These are phyloP conservation scores for Lunularia cruciata DNA, from an alignment of 225 moss, liverwort and hornwort genomes.

Conservation along the genomic window DNA sequence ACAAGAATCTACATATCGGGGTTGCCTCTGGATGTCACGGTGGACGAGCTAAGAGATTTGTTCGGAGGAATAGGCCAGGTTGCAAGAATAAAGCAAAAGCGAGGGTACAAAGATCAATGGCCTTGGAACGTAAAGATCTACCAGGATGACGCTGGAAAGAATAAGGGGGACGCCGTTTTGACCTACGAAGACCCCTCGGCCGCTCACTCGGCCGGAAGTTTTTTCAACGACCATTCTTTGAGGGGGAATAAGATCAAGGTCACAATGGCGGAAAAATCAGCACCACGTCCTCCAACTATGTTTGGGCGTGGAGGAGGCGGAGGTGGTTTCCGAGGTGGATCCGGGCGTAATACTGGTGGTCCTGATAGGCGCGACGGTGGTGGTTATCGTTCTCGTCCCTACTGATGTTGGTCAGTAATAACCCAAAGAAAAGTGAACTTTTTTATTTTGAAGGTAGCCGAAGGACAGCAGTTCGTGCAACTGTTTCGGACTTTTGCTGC, in stretches of 20 bases:
- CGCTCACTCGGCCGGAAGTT: constrained; percentile 88
- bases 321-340: constrained; percentile 59
- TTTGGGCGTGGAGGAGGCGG: constrained; percentile 48
- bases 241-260: constrained; percentile 94
- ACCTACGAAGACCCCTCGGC: constrained; percentile 95
- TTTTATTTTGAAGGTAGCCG: constrained; percentile 22
- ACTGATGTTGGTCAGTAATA: constrained; percentile 47
- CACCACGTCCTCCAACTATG: constrained; percentile 62
- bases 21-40: constrained; percentile 72
- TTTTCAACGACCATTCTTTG: constrained; percentile 85
- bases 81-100: constrained; percentile 97
- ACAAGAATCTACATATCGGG: constrained; percentile 95
- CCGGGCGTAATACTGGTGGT: constrained; percentile 58
- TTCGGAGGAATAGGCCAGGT: constrained; percentile 99
- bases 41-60: constrained; percentile 82
- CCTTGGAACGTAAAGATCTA: constrained; percentile 98
- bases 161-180: constrained; percentile 92
- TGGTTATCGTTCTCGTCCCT: constrained; percentile 87
- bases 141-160: constrained; percentile 74
- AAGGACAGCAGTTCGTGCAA: constrained; percentile 13
- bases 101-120: constrained; percentile 99
- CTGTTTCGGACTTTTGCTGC: constrained; percentile 4
- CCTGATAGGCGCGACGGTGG: constrained; percentile 95
- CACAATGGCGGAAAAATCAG: constrained; percentile 92
- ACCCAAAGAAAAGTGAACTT: constrained; percentile 13